Base-by-base conservation (phyloP, 176 grass and related monocot genomes). In the Aechmea fasciata region DNA sequence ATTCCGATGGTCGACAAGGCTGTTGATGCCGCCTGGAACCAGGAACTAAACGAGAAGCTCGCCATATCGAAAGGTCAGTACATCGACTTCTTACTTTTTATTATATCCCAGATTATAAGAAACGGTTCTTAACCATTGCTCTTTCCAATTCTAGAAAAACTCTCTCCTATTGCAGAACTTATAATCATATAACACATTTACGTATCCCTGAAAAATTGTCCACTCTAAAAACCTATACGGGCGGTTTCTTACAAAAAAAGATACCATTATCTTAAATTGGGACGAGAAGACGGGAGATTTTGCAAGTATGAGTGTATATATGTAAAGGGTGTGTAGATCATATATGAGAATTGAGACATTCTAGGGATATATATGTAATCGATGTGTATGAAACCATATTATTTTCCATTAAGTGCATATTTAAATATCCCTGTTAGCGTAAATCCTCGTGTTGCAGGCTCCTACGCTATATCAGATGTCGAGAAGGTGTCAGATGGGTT, bases 1-100 rank as follows among this genome's bases (percentile, higher is more conserved):
- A 82, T 97, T 75, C 93, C 84, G 33, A 90, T 92, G 84, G 64
- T 92, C 49, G 94, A 97, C 66, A 92, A 97, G 81, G 82, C 64
- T 48, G 77, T 97, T 54, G 81, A 92, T 68, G 77, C 83, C 23
- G 77, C 81, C 17, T 87, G 76, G 83, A 85, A 59, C 72, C 78
- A 84, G 53, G 83, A 85, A 61, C 66, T 73, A 17, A 69, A 92
- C 26, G 86, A 92, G 65, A 92, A 97, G 50, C 47, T 85, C n/a
- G 81, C 86, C 71, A 50, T 90, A 23, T 77, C 89, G 51, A 90
- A 92, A 85, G 94, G 94, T 97, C 80, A 75, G 22, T 67, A 71
- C 51, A 61, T 9, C 55, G 22, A 9, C 53, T 57, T 57, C 6
- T 57, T 13, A 57, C 53, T 57, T 57, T 57, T 3, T 57, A n/a